Conservation (phyloP, 176 grass and related monocot genomes). For the Alloteropsis semialata region DNA sequence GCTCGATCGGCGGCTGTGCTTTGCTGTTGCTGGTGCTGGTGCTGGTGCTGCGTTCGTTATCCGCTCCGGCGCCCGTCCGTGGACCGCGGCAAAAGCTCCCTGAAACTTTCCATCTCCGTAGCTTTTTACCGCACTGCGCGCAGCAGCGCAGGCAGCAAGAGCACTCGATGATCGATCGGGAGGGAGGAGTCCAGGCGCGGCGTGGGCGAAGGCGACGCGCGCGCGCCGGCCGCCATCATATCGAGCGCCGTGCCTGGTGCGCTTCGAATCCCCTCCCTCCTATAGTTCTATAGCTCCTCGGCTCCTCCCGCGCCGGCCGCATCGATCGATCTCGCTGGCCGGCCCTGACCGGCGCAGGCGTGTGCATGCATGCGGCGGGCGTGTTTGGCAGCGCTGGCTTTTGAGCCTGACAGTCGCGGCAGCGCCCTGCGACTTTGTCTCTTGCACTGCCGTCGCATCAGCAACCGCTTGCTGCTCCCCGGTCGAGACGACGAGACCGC, state of each 20-base stretch:
- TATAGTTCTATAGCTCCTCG: no score
- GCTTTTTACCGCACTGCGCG: not conserved
- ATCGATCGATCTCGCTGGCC: conserved; percentile 26
- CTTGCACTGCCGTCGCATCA: conserved; percentile 15
- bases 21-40: no score
- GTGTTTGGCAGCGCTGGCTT: conserved; percentile 10
- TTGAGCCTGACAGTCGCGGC: not conserved
- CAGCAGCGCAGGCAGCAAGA: no score
- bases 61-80: not conserved
- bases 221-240: not conserved
- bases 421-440: conserved; percentile 24
- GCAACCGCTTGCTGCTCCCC: not conserved
- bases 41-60: conserved; percentile 7
- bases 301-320: not conserved
- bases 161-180: not conserved
- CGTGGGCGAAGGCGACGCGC: not conserved
- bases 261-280: not conserved
- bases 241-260: not conserved
- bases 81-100: not conserved
- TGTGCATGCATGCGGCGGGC: conserved; percentile 25
- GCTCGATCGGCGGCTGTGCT: no score
- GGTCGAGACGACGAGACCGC: not conserved
- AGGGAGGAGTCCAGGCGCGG: not conserved
- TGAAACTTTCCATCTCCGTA: not conserved
- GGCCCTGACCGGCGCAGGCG: conserved; percentile 4